Percentiles rank a stretch among this genome's conserved stretches.
Conservation (phyloP, 768 basidiomycete genomes). For the Panaeolus cyanescens region DNA sequence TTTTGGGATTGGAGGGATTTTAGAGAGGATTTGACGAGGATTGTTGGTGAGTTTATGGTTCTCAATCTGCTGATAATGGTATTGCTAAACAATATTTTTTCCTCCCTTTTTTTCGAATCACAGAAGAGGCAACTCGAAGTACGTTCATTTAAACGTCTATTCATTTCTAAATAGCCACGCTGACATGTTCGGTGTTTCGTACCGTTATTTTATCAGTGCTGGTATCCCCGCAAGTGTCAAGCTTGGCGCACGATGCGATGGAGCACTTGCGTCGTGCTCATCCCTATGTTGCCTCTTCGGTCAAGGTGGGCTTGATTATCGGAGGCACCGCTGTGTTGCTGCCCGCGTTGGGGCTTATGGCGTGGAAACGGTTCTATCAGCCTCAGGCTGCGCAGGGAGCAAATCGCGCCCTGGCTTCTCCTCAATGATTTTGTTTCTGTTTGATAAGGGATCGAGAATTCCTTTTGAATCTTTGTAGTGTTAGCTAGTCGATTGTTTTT, state of each 20-base stretch:
- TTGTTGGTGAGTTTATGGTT: constrained; percentile 21
- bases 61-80: neutral
- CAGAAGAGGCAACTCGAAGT: constrained; percentile 21
- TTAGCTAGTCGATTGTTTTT: too few relatives aligned
- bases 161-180: neutral
- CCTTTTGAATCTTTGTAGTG: neutral
- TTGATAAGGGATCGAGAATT: too few relatives aligned
- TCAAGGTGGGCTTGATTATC: constrained; percentile 25
- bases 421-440: neutral
- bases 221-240: constrained; percentile 9
- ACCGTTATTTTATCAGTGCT: constrained; percentile 7
- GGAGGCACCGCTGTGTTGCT: constrained; percentile 27
- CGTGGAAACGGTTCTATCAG: constrained; percentile 19
- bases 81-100: constrained; percentile 3
- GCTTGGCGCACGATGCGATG: constrained; percentile 15
- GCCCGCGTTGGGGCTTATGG: constrained; percentile 25
- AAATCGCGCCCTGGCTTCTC: neutral
- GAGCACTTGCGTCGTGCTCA: constrained; percentile 20
- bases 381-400: neutral
- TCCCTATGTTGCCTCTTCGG: constrained; percentile 26
- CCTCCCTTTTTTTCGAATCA: neutral
- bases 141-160: neutral
- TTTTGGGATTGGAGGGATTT: constrained; percentile 27
- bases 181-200: neutral
- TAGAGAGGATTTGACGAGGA: constrained; percentile 23